Evolutionary conservation across 1,139 yeast genomes (phyloP).

Genomic region (Debaryomycetaceae sp.): DNA sequence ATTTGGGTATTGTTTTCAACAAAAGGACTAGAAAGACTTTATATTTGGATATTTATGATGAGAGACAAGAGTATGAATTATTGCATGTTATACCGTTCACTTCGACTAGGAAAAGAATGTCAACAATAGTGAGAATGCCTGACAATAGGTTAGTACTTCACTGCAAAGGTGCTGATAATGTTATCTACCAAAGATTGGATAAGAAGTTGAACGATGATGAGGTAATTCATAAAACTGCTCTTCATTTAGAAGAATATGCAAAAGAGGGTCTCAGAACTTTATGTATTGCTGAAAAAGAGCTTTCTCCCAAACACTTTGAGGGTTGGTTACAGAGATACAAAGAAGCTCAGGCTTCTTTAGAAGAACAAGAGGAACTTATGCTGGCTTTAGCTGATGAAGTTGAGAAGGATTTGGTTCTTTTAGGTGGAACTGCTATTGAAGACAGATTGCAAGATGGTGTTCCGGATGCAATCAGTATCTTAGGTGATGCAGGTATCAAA

Average conservation of each 20-base stretch:
- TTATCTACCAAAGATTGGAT: slow-evolving; percentile 72
- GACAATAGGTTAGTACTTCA: slow-evolving; percentile 54
- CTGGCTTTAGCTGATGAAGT: slow-evolving; percentile 78
- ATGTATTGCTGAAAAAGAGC: slow-evolving; percentile 81
- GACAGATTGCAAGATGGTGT: slow-evolving; percentile 95
- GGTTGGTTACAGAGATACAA: slow-evolving; percentile 71
- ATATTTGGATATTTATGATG: slow-evolving; percentile 71
- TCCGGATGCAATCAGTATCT: slow-evolving; percentile 83
- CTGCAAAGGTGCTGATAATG: slow-evolving; percentile 94
- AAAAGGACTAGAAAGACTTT: slow-evolving; percentile 73
- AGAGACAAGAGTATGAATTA: slow-evolving; percentile 64
- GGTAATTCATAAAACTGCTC: slow-evolving; percentile 51
- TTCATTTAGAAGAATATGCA: slow-evolving; percentile 90
- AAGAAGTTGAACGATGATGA: slow-evolving; percentile 30
- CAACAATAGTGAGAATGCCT: slow-evolving; percentile 47
- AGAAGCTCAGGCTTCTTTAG: slow-evolving; percentile 67
- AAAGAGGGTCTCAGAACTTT: slow-evolving; percentile 94
- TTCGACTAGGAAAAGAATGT: slow-evolving; percentile 83
- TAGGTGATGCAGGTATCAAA: slow-evolving; percentile 89
- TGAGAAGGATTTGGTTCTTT: slow-evolving; percentile 64
- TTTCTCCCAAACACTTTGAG: slow-evolving; percentile 56
- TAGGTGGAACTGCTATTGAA: slow-evolving; percentile 98
- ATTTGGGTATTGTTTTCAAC: slow-evolving; percentile 79
- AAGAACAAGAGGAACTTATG: slow-evolving; percentile 73
- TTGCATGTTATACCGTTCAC: slow-evolving; percentile 81